Evolutionary conservation across 2,329 filamentous ascomycete species (phyloP), one percentile per base, ranked within the genome.

Genomic region (Verticillium nubilum): DNA sequence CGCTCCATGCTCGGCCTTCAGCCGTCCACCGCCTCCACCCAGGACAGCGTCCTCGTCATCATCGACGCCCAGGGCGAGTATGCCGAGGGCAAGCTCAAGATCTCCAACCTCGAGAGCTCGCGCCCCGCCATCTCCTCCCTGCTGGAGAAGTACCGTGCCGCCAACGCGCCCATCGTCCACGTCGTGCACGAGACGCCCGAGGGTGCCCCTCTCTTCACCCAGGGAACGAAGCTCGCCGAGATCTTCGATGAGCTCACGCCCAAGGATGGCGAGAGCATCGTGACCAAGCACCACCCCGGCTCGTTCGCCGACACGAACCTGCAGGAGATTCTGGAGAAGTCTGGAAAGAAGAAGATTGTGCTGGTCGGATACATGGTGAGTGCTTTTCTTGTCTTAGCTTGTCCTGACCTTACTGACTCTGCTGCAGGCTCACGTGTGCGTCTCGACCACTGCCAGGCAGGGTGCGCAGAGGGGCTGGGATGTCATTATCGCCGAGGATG

Each of bases 241-340:
- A 97, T 99, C 62, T 89, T 92, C 71, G 92, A 97, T 67, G 86
- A 87, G 6, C 87, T 97, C 1, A 85, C 87, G 0, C 78, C 82
- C 4, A 83, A 86, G 31, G 93, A 97, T 57, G 83, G 94, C 6
- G 95, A 99, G 74, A 0, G 67, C 66, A 69, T 84, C 1, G 74
- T 90, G 23, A 67, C 69, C 53, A 91, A 90, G 73, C 70, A 80
- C 19, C 76, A 80, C 35, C 84, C 87, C 0, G 82, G 80, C 13
- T 77, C 81, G 0, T 90, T 90, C 65, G 80, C 85, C 0, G 76
- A 80, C 52, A 90, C 86, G 0, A 76, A 83, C 54, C 70, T 90
- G 25, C 72, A 86, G 58, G 77, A 80, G 19, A 57, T 79, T 47
- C 67, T 89, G n/a, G 73, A 81, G 42, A 71, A 72, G 0, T 71